These are phyloP conservation scores for Wickerhamomyces queroliae DNA, from an alignment of 805 yeast genomes.

Conservation along the genomic window DNA sequence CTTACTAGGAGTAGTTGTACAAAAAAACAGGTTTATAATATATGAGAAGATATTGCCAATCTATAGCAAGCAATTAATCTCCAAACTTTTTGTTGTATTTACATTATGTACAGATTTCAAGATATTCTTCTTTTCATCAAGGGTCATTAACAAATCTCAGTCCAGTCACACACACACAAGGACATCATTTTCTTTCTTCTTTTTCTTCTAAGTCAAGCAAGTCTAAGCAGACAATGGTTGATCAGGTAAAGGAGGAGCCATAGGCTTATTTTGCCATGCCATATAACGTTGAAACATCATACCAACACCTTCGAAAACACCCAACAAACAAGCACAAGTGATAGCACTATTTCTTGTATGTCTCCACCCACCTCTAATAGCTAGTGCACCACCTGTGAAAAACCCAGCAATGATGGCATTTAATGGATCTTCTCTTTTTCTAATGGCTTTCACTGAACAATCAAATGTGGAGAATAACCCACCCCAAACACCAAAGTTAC, in stretches of 20 bases:
- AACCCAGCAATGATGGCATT: slow-evolving; percentile 97
- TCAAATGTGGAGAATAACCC: slow-evolving; percentile 94
- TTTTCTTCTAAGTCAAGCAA: not conserved
- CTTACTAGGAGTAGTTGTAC: too few species aligned
- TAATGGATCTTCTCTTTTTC: slow-evolving; percentile 98
- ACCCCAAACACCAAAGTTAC: slow-evolving; percentile 99
- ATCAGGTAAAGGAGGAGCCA: slow-evolving; percentile 53
- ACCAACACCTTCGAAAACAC: slow-evolving; percentile 97
- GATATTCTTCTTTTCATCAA: not conserved
- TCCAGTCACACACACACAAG: slow-evolving; percentile 6
- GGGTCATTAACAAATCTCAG: not conserved
- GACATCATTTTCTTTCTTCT: too few species aligned
- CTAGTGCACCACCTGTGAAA: slow-evolving; percentile 96
- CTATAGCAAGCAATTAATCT: not conserved
- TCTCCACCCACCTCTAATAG: slow-evolving; percentile 98
- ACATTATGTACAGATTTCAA: not conserved
- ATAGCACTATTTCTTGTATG: slow-evolving; percentile 95
- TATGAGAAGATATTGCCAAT: too few species aligned
- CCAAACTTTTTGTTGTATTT: not conserved
- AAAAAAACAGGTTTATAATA: not conserved
- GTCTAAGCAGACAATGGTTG: slow-evolving; percentile 8
- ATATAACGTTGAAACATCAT: slow-evolving; percentile 87
- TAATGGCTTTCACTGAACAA: slow-evolving; percentile 90
- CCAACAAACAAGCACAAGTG: slow-evolving; percentile 94
- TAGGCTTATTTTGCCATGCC: slow-evolving; percentile 77